These are phyloP conservation scores for Penicillium crystallinum DNA, from an alignment of 495 filamentous ascomycete species.

Conservation along the genomic window DNA sequence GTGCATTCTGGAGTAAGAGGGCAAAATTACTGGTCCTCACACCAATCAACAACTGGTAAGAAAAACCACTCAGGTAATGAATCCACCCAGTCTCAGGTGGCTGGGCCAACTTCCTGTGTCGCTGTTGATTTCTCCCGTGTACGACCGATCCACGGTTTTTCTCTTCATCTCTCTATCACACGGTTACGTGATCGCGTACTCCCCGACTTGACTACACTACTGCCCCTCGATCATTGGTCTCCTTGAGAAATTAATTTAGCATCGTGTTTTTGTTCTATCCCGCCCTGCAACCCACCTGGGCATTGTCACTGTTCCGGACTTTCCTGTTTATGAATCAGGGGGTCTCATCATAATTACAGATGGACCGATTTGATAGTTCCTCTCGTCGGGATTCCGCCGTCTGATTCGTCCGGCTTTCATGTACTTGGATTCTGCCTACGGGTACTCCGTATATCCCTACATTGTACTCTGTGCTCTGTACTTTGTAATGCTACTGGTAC, in stretches of 20 bases:
- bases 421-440: conserved; percentile 2
- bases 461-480: no score
- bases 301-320: neutral
- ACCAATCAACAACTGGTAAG: neutral
- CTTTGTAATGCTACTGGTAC: neutral
- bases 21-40: neutral
- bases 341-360: conserved; percentile 4
- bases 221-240: no score
- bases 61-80: neutral
- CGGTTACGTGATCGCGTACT: conserved; percentile 1
- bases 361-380: conserved; percentile 22
- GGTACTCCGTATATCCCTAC: neutral
- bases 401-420: conserved; percentile 19
- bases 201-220: no score
- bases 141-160: conserved; percentile 3
- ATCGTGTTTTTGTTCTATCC: neutral
- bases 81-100: conserved; percentile 4
- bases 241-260: neutral
- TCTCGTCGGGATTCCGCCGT: neutral
- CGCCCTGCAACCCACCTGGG: neutral
- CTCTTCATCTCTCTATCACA: neutral
- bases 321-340: conserved; percentile 14
- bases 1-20: conserved; percentile 8
- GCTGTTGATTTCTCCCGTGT: conserved; percentile 5
- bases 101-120: neutral